Evolutionary conservation across 1,139 yeast species (phyloP), one percentile per base, ranked within the genome.

Genomic region (Meyerozyma carpophila): DNA sequence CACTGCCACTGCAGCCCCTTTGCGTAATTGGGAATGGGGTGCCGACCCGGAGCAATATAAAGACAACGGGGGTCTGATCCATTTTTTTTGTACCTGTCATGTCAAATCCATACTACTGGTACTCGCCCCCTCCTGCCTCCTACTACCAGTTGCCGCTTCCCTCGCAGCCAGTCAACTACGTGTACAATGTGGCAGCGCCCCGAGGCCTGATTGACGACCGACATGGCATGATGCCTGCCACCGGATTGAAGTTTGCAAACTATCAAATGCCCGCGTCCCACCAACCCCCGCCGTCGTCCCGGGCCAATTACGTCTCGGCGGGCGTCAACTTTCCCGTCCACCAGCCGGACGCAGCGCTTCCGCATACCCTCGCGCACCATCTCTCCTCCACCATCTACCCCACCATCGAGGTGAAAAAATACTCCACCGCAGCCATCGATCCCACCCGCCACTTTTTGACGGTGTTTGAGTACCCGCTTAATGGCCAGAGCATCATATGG

Each of bases 401-500:
- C n/a, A 67, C 73, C 41, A 65, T 68, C 26, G 75, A 72, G 56
- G 72, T 79, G 48, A 81, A 81, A 53, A 85, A 85, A 58, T 85
- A 89, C 46, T 83, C 91, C 14, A 79, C 88, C 8, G 81, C 84
- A 29, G 94, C 88, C 50, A 79, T 71, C 32, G 70, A 67, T 46
- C 70, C 72, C 3, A 44, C 76, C 28, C 72, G 94, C 47, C 79
- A 80, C 58, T 84, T 72, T 58, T 65, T 86, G 40, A 81, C 91
- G 0, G 95, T 86, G 5, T 85, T 73, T 56, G 94, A 87, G 61
- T 87, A 82, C 63, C 70, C 65, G 55, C 61, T 87, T 47, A 82
- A 82, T 52, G 77, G 59, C 46, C 77, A 80, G 51, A 79, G 89
- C 80, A 77, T 91, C 46, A 82, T 89, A 49, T 90, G 97, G 97